phyloP scores from a whole-genome alignment of 169 alveolate species.

The Eimeria necatrix region DNA sequence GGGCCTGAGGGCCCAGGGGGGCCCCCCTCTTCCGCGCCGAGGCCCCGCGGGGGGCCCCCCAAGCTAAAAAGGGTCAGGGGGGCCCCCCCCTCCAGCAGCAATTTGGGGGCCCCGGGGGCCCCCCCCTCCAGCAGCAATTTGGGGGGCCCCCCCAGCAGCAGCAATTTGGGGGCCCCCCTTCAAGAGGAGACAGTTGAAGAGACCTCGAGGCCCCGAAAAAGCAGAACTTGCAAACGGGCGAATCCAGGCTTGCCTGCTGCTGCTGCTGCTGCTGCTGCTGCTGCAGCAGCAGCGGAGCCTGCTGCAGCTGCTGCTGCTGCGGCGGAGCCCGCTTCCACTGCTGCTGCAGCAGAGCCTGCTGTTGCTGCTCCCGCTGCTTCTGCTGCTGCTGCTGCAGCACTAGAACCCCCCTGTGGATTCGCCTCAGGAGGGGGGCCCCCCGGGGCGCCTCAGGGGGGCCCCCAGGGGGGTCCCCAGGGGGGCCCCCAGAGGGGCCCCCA shows the following conservation, averaged over 20 bases:
- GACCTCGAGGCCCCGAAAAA: not conserved
- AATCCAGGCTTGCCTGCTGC: not conserved
- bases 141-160: no score
- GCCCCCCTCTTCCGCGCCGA: not conserved
- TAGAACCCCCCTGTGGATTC: no score
- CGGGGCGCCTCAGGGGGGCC: no score
- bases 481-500: no score
- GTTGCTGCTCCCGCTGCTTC: no score
- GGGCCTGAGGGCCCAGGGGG: not conserved
- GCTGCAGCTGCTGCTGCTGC: no score
- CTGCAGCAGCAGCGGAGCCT: no score
- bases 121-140: not conserved
- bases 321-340: no score
- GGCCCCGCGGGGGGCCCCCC: not conserved
- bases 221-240: not conserved
- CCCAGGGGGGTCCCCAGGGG: no score
- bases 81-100: not conserved
- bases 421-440: no score
- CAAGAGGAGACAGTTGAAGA: not conserved
- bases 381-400: no score
- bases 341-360: no score
- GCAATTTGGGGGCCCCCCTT: not conserved
- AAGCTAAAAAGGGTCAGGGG: constrained; percentile 27
- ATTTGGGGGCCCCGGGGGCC: not conserved
- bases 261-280: not conserved